phyloP scores from a whole-genome alignment of 192 early-diverging fungal genomes.

The Phlyctochytrium arcticum region DNA sequence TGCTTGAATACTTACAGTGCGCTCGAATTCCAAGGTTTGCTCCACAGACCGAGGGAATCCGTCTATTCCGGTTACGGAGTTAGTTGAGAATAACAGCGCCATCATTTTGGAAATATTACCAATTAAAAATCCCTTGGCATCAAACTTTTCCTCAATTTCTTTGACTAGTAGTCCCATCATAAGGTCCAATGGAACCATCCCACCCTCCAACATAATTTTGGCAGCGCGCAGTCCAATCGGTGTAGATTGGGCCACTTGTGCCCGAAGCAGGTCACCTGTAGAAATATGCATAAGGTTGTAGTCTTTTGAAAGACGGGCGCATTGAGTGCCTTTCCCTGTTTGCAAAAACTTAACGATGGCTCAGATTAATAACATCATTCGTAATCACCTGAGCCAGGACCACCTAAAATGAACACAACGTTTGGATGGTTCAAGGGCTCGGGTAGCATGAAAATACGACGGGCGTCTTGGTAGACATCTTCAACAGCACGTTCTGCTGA shows the following conservation, averaged over 20 bases:
- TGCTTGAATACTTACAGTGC: constrained; percentile 5
- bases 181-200: constrained; percentile 74
- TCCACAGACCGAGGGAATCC: constrained; percentile 52
- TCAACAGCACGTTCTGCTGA: constrained; percentile 20
- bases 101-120: constrained; percentile 24
- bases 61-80: constrained; percentile 19
- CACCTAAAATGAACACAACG: constrained; percentile 37
- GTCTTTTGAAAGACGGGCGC: constrained; percentile 73
- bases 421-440: constrained; percentile 24
- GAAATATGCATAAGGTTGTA: constrained; percentile 91
- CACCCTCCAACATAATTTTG: constrained; percentile 80
- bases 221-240: constrained; percentile 68
- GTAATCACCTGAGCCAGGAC: constrained; percentile 22
- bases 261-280: constrained; percentile 89
- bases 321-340: constrained; percentile 91
- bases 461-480: constrained; percentile 35
- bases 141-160: constrained; percentile 28
- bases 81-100: not conserved
- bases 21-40: constrained; percentile 50
- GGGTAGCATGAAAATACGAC: constrained; percentile 19
- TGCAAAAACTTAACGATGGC: not conserved
- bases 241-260: constrained; percentile 55
- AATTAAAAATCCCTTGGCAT: constrained; percentile 38
- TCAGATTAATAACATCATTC: not conserved
- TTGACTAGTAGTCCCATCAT: constrained; percentile 34